phyloP scores from a whole-genome alignment of 2,329 filamentous ascomycete species.

The Apiospora hydei region DNA sequence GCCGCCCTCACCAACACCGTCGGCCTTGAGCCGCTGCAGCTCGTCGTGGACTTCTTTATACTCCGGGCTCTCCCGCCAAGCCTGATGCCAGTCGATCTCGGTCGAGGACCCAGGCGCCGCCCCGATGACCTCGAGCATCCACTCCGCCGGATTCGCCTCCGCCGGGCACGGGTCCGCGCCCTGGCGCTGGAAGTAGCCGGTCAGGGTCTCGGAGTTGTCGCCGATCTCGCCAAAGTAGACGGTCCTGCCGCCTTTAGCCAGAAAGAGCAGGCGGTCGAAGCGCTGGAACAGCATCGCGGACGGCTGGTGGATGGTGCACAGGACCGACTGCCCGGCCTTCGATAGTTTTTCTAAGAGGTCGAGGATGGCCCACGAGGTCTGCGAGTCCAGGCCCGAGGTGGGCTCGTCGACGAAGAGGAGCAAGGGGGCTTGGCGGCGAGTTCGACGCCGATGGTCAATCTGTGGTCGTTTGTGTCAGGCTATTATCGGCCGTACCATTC shows the following conservation, averaged over 20 bases:
- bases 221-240: slow-evolving; percentile 66
- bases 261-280: slow-evolving; percentile 61
- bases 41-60: slow-evolving; percentile 29
- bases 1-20: neutral
- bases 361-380: slow-evolving; percentile 76
- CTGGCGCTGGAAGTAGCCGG: slow-evolving; percentile 63
- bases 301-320: slow-evolving; percentile 55
- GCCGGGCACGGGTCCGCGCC: slow-evolving; percentile 59
- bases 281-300: slow-evolving; percentile 48
- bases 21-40: slow-evolving; percentile 24
- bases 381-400: slow-evolving; percentile 75
- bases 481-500: no score
- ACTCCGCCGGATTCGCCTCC: slow-evolving; percentile 69
- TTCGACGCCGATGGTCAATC: slow-evolving; percentile 77
- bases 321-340: slow-evolving; percentile 48
- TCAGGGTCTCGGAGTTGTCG: slow-evolving; percentile 53
- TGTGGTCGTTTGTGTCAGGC: slow-evolving; percentile 32
- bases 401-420: slow-evolving; percentile 79
- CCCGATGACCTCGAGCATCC: slow-evolving; percentile 58
- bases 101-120: slow-evolving; percentile 53
- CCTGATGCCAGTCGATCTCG: slow-evolving; percentile 43
- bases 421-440: slow-evolving; percentile 75
- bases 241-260: slow-evolving; percentile 60
- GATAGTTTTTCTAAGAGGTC: slow-evolving; percentile 71
- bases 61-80: slow-evolving; percentile 63